phyloP scores from a whole-genome alignment of 2,329 filamentous ascomycete genomes.

The Colletotrichum sp. region DNA sequence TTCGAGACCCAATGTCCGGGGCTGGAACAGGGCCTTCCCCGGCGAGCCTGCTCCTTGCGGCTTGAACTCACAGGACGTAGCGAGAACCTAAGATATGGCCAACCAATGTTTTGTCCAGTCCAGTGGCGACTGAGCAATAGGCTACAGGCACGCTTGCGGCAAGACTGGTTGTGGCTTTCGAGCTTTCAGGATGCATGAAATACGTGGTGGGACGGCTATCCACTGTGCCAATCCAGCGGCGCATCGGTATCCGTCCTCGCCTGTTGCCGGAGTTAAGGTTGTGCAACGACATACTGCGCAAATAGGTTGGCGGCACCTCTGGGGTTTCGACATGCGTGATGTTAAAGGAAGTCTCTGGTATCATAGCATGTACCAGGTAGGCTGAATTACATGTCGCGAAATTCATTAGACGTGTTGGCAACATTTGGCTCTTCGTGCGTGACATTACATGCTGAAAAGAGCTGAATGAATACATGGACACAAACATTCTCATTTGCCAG shows the following conservation, averaged over 20 bases:
- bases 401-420: not conserved
- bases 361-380: not conserved
- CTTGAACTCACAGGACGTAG: not conserved
- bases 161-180: not conserved
- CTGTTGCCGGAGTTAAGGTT: not conserved
- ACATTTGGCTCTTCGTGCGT: not conserved
- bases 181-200: not conserved
- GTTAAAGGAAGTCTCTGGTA: not conserved
- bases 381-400: not conserved
- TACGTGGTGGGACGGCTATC: not conserved
- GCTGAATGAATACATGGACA: not conserved
- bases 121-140: not conserved
- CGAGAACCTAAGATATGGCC: not conserved
- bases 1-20: slow-evolving; percentile 6
- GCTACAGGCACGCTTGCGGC: not conserved
- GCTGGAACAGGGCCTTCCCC: not conserved
- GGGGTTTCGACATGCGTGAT: not conserved
- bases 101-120: not conserved
- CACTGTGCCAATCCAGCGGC: not conserved
- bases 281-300: not conserved
- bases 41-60: not conserved
- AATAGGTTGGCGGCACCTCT: not conserved
- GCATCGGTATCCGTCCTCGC: not conserved
- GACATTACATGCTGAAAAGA: not conserved
- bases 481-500: not conserved